Percentiles rank a stretch among this genome's conserved stretches.
phyloP scores from a whole-genome alignment of 2,329 filamentous ascomycete genomes.

The Lecanicillium sp. region DNA sequence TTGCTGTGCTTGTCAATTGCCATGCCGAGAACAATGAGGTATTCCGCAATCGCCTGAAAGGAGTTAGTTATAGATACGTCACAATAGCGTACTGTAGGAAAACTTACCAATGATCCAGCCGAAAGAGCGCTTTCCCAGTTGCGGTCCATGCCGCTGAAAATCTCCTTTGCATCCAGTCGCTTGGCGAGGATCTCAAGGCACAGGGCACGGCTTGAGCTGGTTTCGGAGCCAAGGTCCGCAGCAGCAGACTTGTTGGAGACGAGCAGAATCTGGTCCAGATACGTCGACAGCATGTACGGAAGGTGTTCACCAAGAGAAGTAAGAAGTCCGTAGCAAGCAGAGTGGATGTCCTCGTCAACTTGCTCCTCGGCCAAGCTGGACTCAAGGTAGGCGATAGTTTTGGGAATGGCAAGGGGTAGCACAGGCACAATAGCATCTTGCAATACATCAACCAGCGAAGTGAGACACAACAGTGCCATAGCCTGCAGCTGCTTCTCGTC shows the following conservation, averaged over 20 bases:
- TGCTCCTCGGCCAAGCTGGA: constrained; percentile 47
- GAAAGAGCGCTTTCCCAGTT: constrained; percentile 62
- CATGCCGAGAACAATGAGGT: constrained; percentile 60
- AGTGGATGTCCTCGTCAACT: constrained; percentile 60
- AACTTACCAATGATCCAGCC: constrained; percentile 54
- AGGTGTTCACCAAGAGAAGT: constrained; percentile 73
- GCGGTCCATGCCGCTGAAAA: constrained; percentile 64
- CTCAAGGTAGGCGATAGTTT: constrained; percentile 63
- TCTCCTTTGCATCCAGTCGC: constrained; percentile 68
- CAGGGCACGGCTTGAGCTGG: constrained; percentile 56
- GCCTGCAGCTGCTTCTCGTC: constrained; percentile 65
- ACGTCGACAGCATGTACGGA: constrained; percentile 79
- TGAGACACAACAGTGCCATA: constrained; percentile 81
- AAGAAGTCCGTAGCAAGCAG: constrained; percentile 74
- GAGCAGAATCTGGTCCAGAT: constrained; percentile 64
- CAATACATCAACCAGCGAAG: constrained; percentile 82
- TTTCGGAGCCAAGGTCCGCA: constrained; percentile 51
- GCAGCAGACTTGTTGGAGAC: constrained; percentile 67
- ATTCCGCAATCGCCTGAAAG: constrained; percentile 56
- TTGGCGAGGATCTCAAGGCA: constrained; percentile 70
- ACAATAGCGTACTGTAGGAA: too few species aligned
- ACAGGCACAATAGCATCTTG: constrained; percentile 80
- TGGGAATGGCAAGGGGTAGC: constrained; percentile 67
- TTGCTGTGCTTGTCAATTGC: constrained; percentile 75
- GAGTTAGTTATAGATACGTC: constrained; percentile 19